These are phyloP conservation scores for Globisporangium paddicum DNA, from an alignment of 352 stramenopile genomes.

Conservation along the genomic window DNA sequence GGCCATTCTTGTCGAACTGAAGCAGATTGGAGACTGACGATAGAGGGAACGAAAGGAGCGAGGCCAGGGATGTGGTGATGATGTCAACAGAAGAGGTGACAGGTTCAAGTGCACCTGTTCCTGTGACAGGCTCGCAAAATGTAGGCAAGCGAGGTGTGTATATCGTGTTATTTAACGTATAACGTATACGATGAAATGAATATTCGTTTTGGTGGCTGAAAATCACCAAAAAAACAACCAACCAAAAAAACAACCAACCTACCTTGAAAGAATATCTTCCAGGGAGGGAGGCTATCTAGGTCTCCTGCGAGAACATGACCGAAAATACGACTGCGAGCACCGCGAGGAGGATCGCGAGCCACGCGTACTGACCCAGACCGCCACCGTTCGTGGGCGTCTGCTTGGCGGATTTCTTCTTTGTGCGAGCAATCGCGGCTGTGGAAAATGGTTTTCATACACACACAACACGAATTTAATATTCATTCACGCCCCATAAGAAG, in stretches of 20 bases:
- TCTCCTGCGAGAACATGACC: neutral
- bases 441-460: too few species aligned
- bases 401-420: slow-evolving; percentile 64
- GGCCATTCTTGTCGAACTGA: neutral
- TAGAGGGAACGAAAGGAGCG: neutral
- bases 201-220: too few species aligned
- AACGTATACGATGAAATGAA: too few species aligned
- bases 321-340: slow-evolving; percentile 25
- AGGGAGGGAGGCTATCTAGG: neutral
- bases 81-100: neutral
- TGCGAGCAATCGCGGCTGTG: slow-evolving; percentile 59
- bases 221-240: too few species aligned
- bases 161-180: neutral
- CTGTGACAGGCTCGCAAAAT: neutral
- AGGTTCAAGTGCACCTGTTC: neutral
- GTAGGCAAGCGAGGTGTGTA: neutral
- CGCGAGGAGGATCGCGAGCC: slow-evolving; percentile 36
- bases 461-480: too few species aligned
- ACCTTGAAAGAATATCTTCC: neutral
- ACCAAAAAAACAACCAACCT: too few species aligned
- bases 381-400: slow-evolving; percentile 20
- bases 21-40: neutral
- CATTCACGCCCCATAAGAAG: too few species aligned
- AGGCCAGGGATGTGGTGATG: neutral
- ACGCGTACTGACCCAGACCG: slow-evolving; percentile 25